A percentile compares a stretch with the other conserved stretches of the same genome.
These are phyloP conservation scores for Thalassiosira mediterranea DNA, from an alignment of 352 stramenopile species.

Conservation along the genomic window DNA sequence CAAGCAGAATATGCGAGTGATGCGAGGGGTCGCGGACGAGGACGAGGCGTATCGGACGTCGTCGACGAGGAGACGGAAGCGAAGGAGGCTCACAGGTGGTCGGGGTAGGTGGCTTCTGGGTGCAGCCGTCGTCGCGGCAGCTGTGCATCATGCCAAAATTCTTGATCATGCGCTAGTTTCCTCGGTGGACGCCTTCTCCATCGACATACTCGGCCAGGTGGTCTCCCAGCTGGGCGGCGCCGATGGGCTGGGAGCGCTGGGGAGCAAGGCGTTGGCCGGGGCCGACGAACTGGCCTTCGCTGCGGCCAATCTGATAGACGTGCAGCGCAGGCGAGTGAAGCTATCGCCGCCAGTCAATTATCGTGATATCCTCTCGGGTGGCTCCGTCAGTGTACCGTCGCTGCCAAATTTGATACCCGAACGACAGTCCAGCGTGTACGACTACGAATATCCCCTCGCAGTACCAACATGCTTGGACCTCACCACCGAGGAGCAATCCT, in stretches of 20 bases:
- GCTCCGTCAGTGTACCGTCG: too few relatives aligned
- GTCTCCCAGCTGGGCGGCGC: not conserved
- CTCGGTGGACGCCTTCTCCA: constrained; percentile 5
- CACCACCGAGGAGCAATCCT: constrained; percentile 14
- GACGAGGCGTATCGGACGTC: too few relatives aligned
- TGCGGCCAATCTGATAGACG: not conserved
- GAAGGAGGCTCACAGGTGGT: too few relatives aligned
- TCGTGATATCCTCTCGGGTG: not conserved
- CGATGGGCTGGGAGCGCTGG: not conserved
- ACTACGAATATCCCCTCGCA: not conserved
- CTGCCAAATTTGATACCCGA: not conserved
- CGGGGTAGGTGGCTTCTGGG: too few relatives aligned
- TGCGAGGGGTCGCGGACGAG: too few relatives aligned
- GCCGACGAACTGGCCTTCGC: not conserved
- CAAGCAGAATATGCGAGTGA: too few relatives aligned
- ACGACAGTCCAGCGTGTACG: not conserved
- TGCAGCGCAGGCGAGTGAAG: not conserved
- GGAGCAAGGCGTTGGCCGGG: too few relatives aligned
- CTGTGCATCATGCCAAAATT: too few relatives aligned
- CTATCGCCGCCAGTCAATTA: not conserved
- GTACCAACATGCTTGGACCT: constrained; percentile 2
- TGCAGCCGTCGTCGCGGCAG: too few relatives aligned
- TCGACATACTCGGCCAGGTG: constrained; percentile 1
- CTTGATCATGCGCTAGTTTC: too few relatives aligned
- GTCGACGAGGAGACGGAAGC: too few relatives aligned